These are phyloP conservation scores for Olyra latifolia DNA, from an alignment of 176 grass and related monocot species.

Conservation along the genomic window DNA sequence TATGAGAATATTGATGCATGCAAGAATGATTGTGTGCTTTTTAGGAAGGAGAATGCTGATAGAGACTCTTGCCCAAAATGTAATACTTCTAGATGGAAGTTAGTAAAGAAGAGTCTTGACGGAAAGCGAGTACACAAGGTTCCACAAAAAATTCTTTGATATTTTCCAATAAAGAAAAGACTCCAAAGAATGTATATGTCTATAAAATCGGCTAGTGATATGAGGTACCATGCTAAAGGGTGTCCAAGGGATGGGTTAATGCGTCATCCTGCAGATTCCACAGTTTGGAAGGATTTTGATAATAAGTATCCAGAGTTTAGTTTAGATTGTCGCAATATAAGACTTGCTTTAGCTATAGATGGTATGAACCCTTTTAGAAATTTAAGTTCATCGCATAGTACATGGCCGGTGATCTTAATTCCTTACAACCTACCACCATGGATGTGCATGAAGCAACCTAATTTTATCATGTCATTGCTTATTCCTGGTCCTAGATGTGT, in stretches of 20 bases:
- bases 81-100: too few species aligned
- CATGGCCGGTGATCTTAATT: background rate
- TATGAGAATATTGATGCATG: too few species aligned
- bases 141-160: too few species aligned
- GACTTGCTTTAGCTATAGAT: background rate
- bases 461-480: background rate
- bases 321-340: background rate
- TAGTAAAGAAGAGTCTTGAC: too few species aligned
- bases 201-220: background rate
- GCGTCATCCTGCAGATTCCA: background rate
- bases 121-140: too few species aligned
- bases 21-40: too few species aligned
- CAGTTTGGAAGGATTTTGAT: too few species aligned
- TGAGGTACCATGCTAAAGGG: background rate
- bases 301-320: background rate
- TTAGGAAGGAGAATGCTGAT: too few species aligned
- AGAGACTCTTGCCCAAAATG: too few species aligned
- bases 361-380: background rate
- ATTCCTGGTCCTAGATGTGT: background rate
- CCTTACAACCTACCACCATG: background rate
- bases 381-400: background rate
- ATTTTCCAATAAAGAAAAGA: background rate
- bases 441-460: constrained; percentile 3
- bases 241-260: background rate
- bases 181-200: background rate